Conservation (phyloP, 371 early-diverging fungal species). For the Syncephalastrum racemosum region DNA sequence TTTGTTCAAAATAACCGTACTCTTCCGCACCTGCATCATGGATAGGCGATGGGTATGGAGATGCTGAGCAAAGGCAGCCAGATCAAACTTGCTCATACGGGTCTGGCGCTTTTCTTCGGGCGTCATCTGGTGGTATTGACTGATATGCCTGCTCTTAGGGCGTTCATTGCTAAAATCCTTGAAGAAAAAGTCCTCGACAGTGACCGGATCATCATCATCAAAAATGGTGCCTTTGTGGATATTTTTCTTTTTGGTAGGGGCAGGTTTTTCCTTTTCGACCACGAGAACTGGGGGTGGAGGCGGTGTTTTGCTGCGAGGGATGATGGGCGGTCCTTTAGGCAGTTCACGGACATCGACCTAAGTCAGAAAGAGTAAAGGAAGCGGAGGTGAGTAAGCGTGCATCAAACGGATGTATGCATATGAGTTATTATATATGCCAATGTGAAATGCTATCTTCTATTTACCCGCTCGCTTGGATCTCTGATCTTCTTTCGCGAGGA, state of each 20-base stretch:
- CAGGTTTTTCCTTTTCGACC: not conserved
- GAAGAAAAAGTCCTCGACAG: constrained; percentile 38
- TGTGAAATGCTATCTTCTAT: no score
- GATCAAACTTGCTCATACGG: constrained; percentile 26
- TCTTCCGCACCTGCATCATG: constrained; percentile 37
- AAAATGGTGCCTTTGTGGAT: constrained; percentile 10
- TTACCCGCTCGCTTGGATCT: no score
- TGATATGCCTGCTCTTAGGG: not conserved
- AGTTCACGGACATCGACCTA: constrained; percentile 12
- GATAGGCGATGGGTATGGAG: constrained; percentile 47
- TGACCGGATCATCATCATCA: constrained; percentile 30
- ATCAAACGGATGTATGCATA: no score
- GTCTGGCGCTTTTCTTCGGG: constrained; percentile 5
- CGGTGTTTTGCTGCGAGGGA: constrained; percentile 9
- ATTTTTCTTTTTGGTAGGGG: not conserved
- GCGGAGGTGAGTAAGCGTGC: no score
- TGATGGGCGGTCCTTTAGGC: constrained; percentile 10
- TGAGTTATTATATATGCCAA: no score
- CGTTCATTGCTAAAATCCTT: constrained; percentile 25
- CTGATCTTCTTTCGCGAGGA: not conserved
- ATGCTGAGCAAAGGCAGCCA: constrained; percentile 42
- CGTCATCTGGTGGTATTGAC: constrained; percentile 4
- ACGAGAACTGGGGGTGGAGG: constrained; percentile 10
- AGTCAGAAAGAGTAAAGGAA: constrained; percentile 1
- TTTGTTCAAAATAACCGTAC: constrained; percentile 34